These are phyloP conservation scores for Lumnitzera littorea DNA, from an alignment of 345 rosid genomes.

Conservation along the genomic window DNA sequence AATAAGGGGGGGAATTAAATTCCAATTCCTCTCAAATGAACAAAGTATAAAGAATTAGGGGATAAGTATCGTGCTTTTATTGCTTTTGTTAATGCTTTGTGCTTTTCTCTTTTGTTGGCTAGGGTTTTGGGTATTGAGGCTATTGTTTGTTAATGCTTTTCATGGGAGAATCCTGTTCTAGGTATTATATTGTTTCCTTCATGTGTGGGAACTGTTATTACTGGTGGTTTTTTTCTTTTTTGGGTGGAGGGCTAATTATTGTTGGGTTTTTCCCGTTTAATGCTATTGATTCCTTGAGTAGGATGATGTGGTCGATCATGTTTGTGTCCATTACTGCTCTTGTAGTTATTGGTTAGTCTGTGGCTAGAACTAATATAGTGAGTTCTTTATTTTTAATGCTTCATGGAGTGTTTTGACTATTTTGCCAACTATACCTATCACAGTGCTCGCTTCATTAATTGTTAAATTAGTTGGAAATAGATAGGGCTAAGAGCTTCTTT, in stretches of 20 bases:
- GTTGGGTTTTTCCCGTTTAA: conserved; percentile 64
- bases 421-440: conserved; percentile 77
- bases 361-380: conserved; percentile 59
- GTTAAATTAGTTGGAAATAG: conserved; percentile 65
- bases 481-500: conserved; percentile 57
- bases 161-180: conserved; percentile 46
- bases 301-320: conserved; percentile 65
- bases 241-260: no score
- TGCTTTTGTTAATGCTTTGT: conserved; percentile 67
- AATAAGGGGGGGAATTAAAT: no score
- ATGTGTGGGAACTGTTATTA: conserved; percentile 39
- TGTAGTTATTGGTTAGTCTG: conserved; percentile 64
- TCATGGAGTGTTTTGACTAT: conserved; percentile 55
- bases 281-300: conserved; percentile 51
- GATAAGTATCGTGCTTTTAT: conserved; percentile 55
- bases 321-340: conserved; percentile 64
- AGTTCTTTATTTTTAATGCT: conserved; percentile 46
- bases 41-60: conserved; percentile 70
- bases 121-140: conserved; percentile 91
- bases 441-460: conserved; percentile 79
- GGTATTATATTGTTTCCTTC: conserved; percentile 62
- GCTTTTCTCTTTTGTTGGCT: conserved; percentile 77
- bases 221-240: no score
- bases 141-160: conserved; percentile 67
- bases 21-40: no score